Evolutionary conservation across 192 early-diverging fungal genomes (phyloP).

Genomic region (Diversispora epigaea): DNA sequence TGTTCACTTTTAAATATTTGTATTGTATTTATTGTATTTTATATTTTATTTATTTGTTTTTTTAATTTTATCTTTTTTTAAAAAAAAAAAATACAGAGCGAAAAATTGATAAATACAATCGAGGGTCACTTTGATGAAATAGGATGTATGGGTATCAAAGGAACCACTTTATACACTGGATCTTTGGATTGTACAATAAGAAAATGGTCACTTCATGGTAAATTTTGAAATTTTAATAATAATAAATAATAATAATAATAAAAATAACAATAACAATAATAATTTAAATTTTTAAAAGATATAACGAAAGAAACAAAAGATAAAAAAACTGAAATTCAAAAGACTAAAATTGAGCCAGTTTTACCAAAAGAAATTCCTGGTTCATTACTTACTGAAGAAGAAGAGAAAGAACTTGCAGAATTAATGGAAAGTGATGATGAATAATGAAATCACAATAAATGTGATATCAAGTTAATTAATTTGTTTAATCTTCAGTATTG

Average conservation of each 20-base stretch:
- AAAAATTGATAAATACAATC: slow-evolving; percentile 71
- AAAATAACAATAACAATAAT: slow-evolving; percentile 29
- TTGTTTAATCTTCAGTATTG: too few relatives aligned
- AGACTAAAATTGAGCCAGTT: background rate
- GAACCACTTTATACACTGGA: slow-evolving; percentile 70
- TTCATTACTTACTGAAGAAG: slow-evolving; percentile 80
- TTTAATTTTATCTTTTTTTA: background rate
- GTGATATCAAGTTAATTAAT: too few relatives aligned
- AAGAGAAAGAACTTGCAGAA: slow-evolving; percentile 85
- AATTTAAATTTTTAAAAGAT: slow-evolving; percentile 21
- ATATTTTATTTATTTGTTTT: slow-evolving; percentile 6
- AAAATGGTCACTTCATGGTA: slow-evolving; percentile 71
- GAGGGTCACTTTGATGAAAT: slow-evolving; percentile 92
- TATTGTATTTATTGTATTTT: background rate
- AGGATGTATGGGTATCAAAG: slow-evolving; percentile 57
- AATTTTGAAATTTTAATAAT: slow-evolving; percentile 5
- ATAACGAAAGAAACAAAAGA: slow-evolving; percentile 16
- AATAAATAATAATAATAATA: background rate
- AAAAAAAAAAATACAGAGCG: slow-evolving; percentile 59
- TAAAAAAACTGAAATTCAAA: slow-evolving; percentile 9
- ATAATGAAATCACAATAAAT: background rate
- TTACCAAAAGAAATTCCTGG: background rate
- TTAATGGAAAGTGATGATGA: slow-evolving; percentile 73
- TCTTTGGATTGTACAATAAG: slow-evolving; percentile 87
- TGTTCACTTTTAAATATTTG: background rate